Evolutionary conservation across 495 filamentous ascomycete species (phyloP).

Genomic region (Neurospora discreta): DNA sequence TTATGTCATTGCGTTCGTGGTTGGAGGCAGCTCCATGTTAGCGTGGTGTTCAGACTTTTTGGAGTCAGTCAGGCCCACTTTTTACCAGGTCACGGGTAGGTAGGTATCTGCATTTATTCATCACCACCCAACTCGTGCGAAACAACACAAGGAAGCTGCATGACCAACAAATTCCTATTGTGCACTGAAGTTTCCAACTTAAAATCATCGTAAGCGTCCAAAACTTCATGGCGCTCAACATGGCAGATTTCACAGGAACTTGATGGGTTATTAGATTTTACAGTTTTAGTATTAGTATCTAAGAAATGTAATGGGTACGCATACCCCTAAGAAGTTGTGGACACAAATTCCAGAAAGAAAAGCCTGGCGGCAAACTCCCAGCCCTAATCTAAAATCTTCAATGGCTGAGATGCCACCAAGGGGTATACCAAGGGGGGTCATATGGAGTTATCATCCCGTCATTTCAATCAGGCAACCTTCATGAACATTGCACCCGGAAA

Average conservation of each 20-base stretch:
- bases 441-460: constrained; percentile 5
- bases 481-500: constrained; percentile 2
- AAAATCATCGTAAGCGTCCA: background rate
- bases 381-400: constrained; percentile 12
- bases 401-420: constrained; percentile 14
- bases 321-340: constrained; percentile 15
- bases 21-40: background rate
- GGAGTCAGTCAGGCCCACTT: background rate
- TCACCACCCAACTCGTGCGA: background rate
- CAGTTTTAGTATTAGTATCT: constrained; percentile 30
- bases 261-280: constrained; percentile 11
- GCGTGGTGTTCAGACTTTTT: background rate
- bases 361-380: constrained; percentile 10
- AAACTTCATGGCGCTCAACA: background rate
- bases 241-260: background rate
- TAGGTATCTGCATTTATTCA: background rate
- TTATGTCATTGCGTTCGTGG: background rate
- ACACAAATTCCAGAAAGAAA: constrained; percentile 26
- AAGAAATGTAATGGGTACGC: constrained; percentile 14
- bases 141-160: background rate
- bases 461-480: constrained; percentile 8
- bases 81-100: background rate
- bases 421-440: constrained; percentile 4
- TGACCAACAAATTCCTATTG: background rate
- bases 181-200: background rate